Conservation (phyloP, 2,329 filamentous ascomycete genomes). For the Chaetomiaceae sp. region DNA sequence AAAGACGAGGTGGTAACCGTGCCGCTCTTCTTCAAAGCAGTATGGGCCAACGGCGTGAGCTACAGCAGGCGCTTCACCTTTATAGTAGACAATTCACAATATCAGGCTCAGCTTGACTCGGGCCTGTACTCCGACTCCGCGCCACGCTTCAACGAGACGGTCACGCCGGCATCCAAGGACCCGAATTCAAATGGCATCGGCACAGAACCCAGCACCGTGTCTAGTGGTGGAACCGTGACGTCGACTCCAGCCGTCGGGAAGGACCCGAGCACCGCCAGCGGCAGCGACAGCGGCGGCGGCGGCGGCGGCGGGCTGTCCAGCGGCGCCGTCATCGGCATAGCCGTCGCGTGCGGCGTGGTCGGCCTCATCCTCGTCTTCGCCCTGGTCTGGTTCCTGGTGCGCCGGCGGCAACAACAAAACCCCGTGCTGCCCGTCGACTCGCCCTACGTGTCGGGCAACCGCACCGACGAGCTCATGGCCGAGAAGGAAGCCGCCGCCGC, state of each 20-base stretch:
- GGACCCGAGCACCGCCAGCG: too few relatives aligned
- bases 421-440: slow-evolving; percentile 25
- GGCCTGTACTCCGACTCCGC: too few relatives aligned
- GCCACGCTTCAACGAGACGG: too few relatives aligned
- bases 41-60: slow-evolving; percentile 9
- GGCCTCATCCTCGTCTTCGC: slow-evolving; percentile 37
- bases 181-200: too few relatives aligned
- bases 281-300: neutral
- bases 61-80: slow-evolving; percentile 22
- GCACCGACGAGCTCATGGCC: slow-evolving; percentile 37
- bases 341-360: slow-evolving; percentile 36
- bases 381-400: slow-evolving; percentile 41
- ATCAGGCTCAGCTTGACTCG: too few relatives aligned
- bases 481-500: slow-evolving; percentile 42
- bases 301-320: slow-evolving; percentile 30
- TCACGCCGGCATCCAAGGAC: too few relatives aligned
- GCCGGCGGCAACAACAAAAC: slow-evolving; percentile 34
- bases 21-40: slow-evolving; percentile 18
- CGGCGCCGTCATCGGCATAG: slow-evolving; percentile 46
- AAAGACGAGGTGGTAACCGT: too few relatives aligned
- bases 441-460: slow-evolving; percentile 25
- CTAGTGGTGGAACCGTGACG: neutral
- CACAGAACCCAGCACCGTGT: too few relatives aligned
- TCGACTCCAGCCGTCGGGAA: neutral
- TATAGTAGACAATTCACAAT: neutral